Evolutionary conservation across 2,329 filamentous ascomycete genomes (phyloP).

Genomic region (Aspergillus carbonarius): DNA sequence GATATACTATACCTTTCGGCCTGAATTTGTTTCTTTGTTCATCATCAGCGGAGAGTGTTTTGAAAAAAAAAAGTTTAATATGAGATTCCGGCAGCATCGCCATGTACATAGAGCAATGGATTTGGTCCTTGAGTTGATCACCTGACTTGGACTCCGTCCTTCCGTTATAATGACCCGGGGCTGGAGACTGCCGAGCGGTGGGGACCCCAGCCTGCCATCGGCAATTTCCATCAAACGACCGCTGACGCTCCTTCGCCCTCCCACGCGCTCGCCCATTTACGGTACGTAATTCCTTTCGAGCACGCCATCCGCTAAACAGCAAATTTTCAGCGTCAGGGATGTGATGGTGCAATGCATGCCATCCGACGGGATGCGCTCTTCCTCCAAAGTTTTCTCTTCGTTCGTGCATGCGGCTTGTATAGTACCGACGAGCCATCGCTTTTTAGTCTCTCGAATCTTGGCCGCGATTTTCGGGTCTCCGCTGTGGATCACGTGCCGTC

Average conservation of each 20-base stretch:
- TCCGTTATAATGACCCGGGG: not conserved
- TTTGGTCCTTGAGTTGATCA: not conserved
- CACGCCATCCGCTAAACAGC: conserved; percentile 26
- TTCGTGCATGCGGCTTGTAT: not conserved
- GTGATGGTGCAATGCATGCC: not conserved
- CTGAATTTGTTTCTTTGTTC: conserved; percentile 13
- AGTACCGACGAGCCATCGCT: not conserved
- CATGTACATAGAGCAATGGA: conserved; percentile 8
- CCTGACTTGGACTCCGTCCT: not conserved
- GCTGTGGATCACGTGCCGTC: not conserved
- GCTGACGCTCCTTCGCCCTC: not conserved
- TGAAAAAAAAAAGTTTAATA: too few relatives aligned
- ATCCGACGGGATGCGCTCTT: not conserved
- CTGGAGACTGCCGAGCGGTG: not conserved
- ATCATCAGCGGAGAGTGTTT: conserved; percentile 23
- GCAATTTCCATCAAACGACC: not conserved
- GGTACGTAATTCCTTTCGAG: conserved; percentile 21
- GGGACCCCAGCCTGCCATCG: not conserved
- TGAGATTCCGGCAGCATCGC: conserved; percentile 7
- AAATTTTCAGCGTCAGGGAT: conserved; percentile 2
- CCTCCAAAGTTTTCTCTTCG: not conserved
- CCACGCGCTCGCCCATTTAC: not conserved
- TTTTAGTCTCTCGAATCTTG: not conserved
- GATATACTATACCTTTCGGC: conserved; percentile 16
- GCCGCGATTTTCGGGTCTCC: not conserved